A percentile compares a stretch with the other conserved stretches of the same genome.
Conservation (phyloP, 768 basidiomycete species). For the Suillus cothurnatus region DNA sequence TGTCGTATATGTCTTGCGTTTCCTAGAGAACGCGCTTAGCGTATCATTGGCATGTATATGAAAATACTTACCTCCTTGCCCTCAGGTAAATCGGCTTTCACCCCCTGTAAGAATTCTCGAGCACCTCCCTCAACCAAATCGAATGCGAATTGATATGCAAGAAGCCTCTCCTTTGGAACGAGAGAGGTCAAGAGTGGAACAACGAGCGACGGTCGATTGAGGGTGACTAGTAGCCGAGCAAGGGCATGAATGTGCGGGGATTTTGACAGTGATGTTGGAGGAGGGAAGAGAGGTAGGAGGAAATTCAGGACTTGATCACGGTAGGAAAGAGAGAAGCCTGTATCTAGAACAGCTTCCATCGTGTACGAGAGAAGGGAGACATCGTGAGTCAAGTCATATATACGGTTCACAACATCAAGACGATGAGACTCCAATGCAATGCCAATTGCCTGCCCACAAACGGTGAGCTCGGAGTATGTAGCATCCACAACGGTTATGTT, state of each 20-base stretch:
- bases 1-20: constrained; percentile 66
- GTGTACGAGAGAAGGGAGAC: constrained; percentile 84
- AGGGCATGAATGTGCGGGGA: constrained; percentile 79
- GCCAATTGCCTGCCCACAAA: constrained; percentile 75
- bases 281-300: constrained; percentile 85
- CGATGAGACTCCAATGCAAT: constrained; percentile 92
- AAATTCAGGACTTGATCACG: constrained; percentile 80
- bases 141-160: constrained; percentile 95
- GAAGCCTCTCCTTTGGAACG: constrained; percentile 65
- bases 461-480: constrained; percentile 4
- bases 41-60: constrained; percentile 6
- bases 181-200: constrained; percentile 73
- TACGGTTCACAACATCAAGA: constrained; percentile 79
- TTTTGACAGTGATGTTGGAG: constrained; percentile 66
- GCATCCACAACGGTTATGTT: neutral
- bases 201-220: constrained; percentile 80
- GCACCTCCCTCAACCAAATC: constrained; percentile 93
- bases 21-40: constrained; percentile 40
- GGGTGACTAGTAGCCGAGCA: constrained; percentile 87
- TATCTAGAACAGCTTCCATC: constrained; percentile 89
- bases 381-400: constrained; percentile 77
- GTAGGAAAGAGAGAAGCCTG: constrained; percentile 84
- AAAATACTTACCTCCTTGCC: constrained; percentile 56
- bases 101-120: constrained; percentile 86
- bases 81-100: constrained; percentile 69